Evolutionary conservation across 2,329 filamentous ascomycete genomes (phyloP), one percentile per base, ranked within the genome.

Genomic region (Knufia petricola): DNA sequence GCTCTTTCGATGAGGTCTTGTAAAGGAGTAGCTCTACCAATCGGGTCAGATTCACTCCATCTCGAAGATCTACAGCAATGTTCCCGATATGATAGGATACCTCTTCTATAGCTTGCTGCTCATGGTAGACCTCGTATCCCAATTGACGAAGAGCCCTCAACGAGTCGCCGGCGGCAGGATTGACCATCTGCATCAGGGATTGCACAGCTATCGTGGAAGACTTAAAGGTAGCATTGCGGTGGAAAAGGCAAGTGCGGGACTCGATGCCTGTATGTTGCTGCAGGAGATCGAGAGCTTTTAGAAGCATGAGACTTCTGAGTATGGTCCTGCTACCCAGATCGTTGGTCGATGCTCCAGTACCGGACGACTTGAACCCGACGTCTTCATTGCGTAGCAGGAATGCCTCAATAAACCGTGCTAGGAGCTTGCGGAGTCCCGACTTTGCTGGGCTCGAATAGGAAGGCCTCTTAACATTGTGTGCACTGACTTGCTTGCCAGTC

Each of bases 311-410:
- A 55, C 76, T 78, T 28, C 77, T 72, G 34, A 79, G 64, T 10
- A 77, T 64, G 2, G 74, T 80, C 24, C 39, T 48, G 37, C 46
- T 48, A 20, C 44, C 44, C 32, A 47, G 24, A 20, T 47, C 44
- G 17, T 39, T 28, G n/a, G n/a, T n/a, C 23, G 61, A 55, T 10
- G 53, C 51, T 4, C 49, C 30, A 12, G 45, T 38, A 19, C 54
- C 54, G 20, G 62, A 60, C 40, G 62, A 65, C 7, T 64, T 64
- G 48, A 67, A 66, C 20, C 64, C 55, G 23, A 72, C 67, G 59
- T 81, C 78, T 54, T 78, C 73, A 50, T 79, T 78, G 24, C 69
- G 70, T 47, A 82, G 69, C 46, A 83, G 60, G 58, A 80, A 81
- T 0, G 68, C 68, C 36, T 78, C 72, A 17, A 81, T 61, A 58